A percentile compares a stretch with the other conserved stretches of the same genome.
These are phyloP conservation scores for Alternaria sp. DNA, from an alignment of 2,329 filamentous ascomycete genomes.

Conservation along the genomic window DNA sequence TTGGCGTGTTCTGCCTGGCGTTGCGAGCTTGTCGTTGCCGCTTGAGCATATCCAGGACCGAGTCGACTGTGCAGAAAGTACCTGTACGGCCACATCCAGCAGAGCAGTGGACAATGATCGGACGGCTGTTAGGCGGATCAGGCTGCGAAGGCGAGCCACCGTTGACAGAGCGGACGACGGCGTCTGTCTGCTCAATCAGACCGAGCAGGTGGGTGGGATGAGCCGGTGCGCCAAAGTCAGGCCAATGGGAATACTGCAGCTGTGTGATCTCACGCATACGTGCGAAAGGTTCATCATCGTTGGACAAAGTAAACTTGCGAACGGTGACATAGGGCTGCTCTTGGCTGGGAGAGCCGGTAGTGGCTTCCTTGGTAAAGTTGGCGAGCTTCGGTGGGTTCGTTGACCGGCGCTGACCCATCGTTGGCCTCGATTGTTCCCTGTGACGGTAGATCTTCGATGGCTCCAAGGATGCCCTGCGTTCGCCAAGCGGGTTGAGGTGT, in stretches of 20 bases:
- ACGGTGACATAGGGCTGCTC: conserved; percentile 80
- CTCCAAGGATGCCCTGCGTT: conserved; percentile 81
- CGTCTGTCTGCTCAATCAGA: conserved; percentile 88
- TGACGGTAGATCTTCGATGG: conserved; percentile 58
- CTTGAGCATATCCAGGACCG: conserved; percentile 94
- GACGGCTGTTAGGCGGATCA: conserved; percentile 60
- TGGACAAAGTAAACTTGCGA: conserved; percentile 83
- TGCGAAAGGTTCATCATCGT: conserved; percentile 77
- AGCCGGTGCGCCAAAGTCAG: conserved; percentile 92
- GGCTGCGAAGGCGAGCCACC: conserved; percentile 64
- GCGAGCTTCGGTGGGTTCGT: conserved; percentile 42
- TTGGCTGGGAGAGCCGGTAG: conserved; percentile 39
- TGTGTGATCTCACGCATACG: conserved; percentile 93
- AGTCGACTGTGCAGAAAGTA: conserved; percentile 95
- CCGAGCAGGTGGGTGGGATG: conserved; percentile 86
- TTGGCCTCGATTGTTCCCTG: conserved; percentile 45
- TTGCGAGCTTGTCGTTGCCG: conserved; percentile 66
- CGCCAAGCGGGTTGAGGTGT: conserved; percentile 76
- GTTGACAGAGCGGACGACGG: conserved; percentile 62
- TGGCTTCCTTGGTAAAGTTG: conserved; percentile 34
- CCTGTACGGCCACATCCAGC: conserved; percentile 95
- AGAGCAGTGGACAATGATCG: conserved; percentile 92
- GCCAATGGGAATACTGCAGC: conserved; percentile 94
- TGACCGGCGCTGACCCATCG: conserved; percentile 42
- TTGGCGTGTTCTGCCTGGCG: conserved; percentile 48